A percentile compares a stretch with the other conserved stretches of the same genome.
These are phyloP conservation scores for Galerina sulciceps DNA, from an alignment of 768 basidiomycete genomes.

Conservation along the genomic window DNA sequence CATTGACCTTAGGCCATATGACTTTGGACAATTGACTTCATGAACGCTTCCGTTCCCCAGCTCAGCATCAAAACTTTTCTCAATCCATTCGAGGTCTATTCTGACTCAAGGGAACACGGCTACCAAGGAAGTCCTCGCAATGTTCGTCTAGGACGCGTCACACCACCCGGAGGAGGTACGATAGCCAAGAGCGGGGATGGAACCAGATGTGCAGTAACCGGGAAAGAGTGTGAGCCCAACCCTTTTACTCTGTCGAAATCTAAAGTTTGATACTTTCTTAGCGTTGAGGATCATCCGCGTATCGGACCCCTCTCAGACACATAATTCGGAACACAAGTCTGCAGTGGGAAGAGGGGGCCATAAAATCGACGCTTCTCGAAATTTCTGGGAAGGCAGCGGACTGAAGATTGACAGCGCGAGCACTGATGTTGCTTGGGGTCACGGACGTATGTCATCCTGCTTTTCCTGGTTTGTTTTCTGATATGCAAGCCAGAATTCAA, in stretches of 20 bases:
- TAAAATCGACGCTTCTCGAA: conserved; percentile 73
- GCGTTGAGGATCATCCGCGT: conserved; percentile 66
- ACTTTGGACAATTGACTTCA: conserved; percentile 3
- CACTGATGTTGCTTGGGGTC: conserved; percentile 84
- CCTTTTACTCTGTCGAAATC: background rate
- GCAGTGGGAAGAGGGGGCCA: conserved; percentile 62
- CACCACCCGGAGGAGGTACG: conserved; percentile 64
- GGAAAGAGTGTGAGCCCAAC: conserved; percentile 68
- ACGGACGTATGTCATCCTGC: conserved; percentile 51
- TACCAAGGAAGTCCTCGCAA: conserved; percentile 49
- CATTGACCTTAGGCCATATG: conserved; percentile 1
- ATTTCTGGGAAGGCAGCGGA: conserved; percentile 79
- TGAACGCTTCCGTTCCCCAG: conserved; percentile 26
- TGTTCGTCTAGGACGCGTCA: conserved; percentile 64
- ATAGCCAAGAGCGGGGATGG: conserved; percentile 75
- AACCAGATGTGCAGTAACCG: conserved; percentile 69
- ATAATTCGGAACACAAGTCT: conserved; percentile 51
- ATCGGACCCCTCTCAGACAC: conserved; percentile 46
- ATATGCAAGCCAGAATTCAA: conserved; percentile 54
- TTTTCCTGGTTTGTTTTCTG: conserved; percentile 8
- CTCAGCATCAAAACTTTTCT: conserved; percentile 31
- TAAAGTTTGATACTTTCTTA: conserved; percentile 25
- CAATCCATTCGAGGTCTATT: conserved; percentile 38
- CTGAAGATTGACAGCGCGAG: conserved; percentile 79
- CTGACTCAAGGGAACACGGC: conserved; percentile 45